Evolutionary conservation across 2,329 filamentous ascomycete species (phyloP), one percentile per base, ranked within the genome.

Genomic region (Diplocarpon mali): DNA sequence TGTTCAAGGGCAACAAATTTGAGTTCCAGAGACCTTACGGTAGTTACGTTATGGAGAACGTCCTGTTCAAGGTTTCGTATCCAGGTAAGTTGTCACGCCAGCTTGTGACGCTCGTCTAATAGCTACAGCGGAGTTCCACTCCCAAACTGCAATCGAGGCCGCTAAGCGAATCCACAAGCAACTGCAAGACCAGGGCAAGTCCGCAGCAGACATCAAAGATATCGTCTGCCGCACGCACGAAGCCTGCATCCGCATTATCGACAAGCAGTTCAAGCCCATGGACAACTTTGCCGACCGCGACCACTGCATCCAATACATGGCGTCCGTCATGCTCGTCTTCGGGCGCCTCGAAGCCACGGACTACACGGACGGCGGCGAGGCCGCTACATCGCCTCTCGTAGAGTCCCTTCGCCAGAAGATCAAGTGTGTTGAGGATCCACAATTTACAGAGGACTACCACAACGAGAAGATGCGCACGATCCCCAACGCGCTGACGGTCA

Each of bases 251-350:
- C 88, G 92, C 61, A 98, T 98, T 69, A 98, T 98, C 61, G 92
- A 98, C 78, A 98, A 98, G 77, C 92, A 98, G 71, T 93, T 95
- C 77, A 96, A 95, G 78, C 82, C 89, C 58, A 94, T 98, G 86
- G 89, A 95, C 74, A 98, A 98, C 80, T 98, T 96, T 63, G 92
- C 92, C 62, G 92, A 98, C 70, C 88, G 92, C 62, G 92, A 98
- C 69, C 92, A 98, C 77, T 98, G 92, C 71, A 90, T 98, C 57
- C 92, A 96, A 72, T 98, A 98, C 78, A 98, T 98, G 92, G 85
- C 87, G 63, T 74, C 89, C 53, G 88, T 87, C 60, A 96, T 96
- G 88, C 83, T 98, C 56, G 83, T 84, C 56, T 96, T 90, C 67
- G 87, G 92, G 66, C 88, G 92, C 55, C 83, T 98, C 52, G 85